A percentile compares a stretch with the other conserved stretches of the same genome.
These are phyloP conservation scores for Colletotrichum incanum DNA, from an alignment of 2,329 filamentous ascomycete genomes.

Conservation along the genomic window DNA sequence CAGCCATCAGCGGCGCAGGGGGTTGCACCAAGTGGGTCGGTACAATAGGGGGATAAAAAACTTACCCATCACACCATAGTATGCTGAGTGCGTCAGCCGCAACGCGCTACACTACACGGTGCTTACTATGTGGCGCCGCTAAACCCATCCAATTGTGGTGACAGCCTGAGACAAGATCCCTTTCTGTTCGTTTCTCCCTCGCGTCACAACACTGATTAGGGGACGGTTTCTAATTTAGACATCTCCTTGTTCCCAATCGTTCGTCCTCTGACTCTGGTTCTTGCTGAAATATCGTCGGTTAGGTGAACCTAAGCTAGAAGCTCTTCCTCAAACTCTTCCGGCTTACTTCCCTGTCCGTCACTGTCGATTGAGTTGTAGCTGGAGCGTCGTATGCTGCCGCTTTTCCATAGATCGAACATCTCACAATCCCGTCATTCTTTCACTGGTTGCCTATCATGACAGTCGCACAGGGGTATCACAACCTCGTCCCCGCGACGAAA, in stretches of 20 bases:
- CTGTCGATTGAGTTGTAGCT: too few species aligned
- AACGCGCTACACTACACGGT: conserved; percentile 19
- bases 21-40: too few species aligned
- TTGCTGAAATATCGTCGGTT: not conserved
- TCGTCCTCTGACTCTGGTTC: not conserved
- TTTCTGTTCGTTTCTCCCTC: conserved; percentile 2
- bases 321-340: not conserved
- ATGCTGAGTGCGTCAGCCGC: conserved; percentile 27
- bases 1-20: too few species aligned
- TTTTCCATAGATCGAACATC: not conserved
- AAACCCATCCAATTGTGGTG: not conserved
- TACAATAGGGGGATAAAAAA: too few species aligned
- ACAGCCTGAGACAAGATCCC: not conserved
- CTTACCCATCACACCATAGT: too few species aligned
- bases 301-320: not conserved
- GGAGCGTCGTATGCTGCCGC: not conserved
- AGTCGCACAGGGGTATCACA: conserved; percentile 32
- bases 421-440: not conserved
- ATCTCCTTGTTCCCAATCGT: not conserved
- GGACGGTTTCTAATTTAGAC: conserved; percentile 1
- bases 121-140: conserved; percentile 28
- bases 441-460: conserved; percentile 29
- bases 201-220: conserved; percentile 6
- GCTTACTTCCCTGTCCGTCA: not conserved
- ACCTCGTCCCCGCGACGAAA: conserved; percentile 34